Base-by-base conservation (phyloP, 371 early-diverging fungal genomes). In the Mucor plumbeus region DNA sequence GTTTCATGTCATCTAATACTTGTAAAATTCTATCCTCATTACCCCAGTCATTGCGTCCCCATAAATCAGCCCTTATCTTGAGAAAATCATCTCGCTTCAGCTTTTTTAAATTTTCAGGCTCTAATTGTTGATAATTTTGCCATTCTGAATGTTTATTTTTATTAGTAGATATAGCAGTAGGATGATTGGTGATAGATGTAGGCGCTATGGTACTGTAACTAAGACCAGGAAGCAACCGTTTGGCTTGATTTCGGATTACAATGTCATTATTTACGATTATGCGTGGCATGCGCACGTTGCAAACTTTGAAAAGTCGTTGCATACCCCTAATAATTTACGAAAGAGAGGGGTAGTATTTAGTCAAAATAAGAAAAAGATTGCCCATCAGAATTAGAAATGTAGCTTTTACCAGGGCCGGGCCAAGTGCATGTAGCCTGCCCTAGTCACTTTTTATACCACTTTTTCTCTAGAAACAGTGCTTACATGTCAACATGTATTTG, bases 1-100 rank as follows among this genome's bases (percentile, higher is more conserved):
- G n/a, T 31, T 75, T 74, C 81, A 81, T 79, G 63, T 81, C 79
- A 1, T 79, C 48, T 3, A 83, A 61, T 3, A 75, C 72, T 39
- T 71, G 66, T 2, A 79, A 56, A 1, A 83, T 73, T 19, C 68
- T 68, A 21, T 76, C 76, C 61, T 83, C 81, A 14, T 61, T 59
- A 0, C 74, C 75, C 84, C 84, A 83, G 38, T 61, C 61, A 35
- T 69, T 68, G 0, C 44, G 53, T 10, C 66, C 68, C 78, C 79
- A 77, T 5, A 83, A 53, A 26, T 64, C 54, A 26, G 73, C 50
- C 35, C 84, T 72, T 40, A 83, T 55, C 5, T 61, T 54, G 0
- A 67, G 34, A 41, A 76, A 81, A 48, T 83, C 84, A 9, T 79
- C 70, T 17, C 68, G 73, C 6, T 44, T 61, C 5, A 80, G 56